Percentiles rank a stretch among this genome's conserved stretches.
phyloP scores from a whole-genome alignment of 2,329 filamentous ascomycete species.

The Hansfordia pulvinata region DNA sequence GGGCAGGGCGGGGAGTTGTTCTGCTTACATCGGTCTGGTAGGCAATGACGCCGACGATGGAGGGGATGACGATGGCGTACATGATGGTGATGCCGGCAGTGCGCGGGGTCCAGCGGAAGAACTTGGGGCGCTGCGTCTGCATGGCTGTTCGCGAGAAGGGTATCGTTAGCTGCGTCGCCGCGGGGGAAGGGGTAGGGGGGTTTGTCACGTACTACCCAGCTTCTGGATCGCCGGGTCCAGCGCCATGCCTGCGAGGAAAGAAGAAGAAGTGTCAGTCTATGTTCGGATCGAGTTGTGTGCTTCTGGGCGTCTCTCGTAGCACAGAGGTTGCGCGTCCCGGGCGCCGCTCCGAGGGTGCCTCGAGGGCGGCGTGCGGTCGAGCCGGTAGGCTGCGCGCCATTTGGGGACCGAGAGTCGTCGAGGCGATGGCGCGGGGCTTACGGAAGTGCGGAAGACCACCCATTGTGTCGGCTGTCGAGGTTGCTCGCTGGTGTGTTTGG shows the following conservation, averaged over 20 bases:
- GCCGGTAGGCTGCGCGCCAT: too few species aligned
- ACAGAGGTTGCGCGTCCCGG: too few species aligned
- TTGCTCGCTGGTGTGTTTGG: too few species aligned
- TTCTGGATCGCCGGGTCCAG: constrained; percentile 33
- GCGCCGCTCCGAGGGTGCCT: too few species aligned
- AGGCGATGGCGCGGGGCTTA: constrained; percentile 10
- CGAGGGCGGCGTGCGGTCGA: too few species aligned
- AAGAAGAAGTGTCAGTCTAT: too few species aligned
- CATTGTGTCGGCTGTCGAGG: constrained; percentile 27
- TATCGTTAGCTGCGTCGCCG: too few species aligned
- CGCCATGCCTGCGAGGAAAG: constrained; percentile 29
- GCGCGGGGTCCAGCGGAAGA: constrained; percentile 84
- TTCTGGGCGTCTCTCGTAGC: too few species aligned
- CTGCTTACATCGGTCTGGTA: constrained; percentile 83
- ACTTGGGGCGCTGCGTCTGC: constrained; percentile 74
- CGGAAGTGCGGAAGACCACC: constrained; percentile 28
- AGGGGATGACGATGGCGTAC: constrained; percentile 63
- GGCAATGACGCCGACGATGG: constrained; percentile 54
- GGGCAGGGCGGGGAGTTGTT: too few species aligned
- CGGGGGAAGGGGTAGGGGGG: too few species aligned
- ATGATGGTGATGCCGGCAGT: constrained; percentile 70
- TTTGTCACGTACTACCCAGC: constrained; percentile 29
- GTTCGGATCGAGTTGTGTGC: constrained; percentile 13
- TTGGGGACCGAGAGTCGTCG: background rate
- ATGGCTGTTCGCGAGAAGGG: constrained; percentile 45